phyloP scores from a whole-genome alignment of 148 eudicot genomes.

The Spergularia bocconei region DNA sequence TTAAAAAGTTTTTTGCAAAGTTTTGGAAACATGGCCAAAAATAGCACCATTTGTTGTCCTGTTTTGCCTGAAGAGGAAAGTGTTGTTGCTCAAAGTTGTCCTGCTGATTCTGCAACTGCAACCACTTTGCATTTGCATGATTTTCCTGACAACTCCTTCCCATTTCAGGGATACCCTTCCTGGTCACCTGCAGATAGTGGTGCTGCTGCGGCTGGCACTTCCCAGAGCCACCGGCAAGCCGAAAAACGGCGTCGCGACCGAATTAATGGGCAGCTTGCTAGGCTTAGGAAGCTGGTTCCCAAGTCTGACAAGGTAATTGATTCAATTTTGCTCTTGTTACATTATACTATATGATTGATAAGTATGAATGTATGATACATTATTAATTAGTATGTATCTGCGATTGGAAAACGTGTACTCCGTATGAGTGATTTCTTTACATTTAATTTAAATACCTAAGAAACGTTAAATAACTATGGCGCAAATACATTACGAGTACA shows the following conservation, averaged over 20 bases:
- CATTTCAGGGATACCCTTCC: slow-evolving; percentile 10
- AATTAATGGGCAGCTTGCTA: slow-evolving; percentile 82
- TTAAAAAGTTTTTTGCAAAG: not conserved
- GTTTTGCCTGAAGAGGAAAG: slow-evolving; percentile 23
- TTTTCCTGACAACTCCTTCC: not conserved
- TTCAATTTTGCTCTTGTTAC: too few relatives aligned
- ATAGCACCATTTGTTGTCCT: slow-evolving; percentile 16
- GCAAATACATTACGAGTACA: too few relatives aligned
- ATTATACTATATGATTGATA: too few relatives aligned
- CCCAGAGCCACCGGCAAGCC: slow-evolving; percentile 85
- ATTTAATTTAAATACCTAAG: too few relatives aligned
- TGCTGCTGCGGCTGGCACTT: slow-evolving; percentile 28
- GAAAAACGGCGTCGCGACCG: slow-evolving; percentile 93
- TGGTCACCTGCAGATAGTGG: slow-evolving; percentile 29
- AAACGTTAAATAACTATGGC: too few relatives aligned
- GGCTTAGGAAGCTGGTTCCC: slow-evolving; percentile 77
- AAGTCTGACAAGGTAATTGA: slow-evolving; percentile 74
- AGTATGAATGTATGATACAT: too few relatives aligned
- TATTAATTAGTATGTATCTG: too few relatives aligned
- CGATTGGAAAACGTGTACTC: too few relatives aligned
- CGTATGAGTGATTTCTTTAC: too few relatives aligned
- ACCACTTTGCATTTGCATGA: slow-evolving; percentile 5
- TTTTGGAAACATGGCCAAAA: slow-evolving; percentile 22
- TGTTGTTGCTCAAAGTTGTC: not conserved
- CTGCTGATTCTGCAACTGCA: not conserved